Conservation (phyloP, 495 filamentous ascomycete genomes). For the Penicillium coffeae region DNA sequence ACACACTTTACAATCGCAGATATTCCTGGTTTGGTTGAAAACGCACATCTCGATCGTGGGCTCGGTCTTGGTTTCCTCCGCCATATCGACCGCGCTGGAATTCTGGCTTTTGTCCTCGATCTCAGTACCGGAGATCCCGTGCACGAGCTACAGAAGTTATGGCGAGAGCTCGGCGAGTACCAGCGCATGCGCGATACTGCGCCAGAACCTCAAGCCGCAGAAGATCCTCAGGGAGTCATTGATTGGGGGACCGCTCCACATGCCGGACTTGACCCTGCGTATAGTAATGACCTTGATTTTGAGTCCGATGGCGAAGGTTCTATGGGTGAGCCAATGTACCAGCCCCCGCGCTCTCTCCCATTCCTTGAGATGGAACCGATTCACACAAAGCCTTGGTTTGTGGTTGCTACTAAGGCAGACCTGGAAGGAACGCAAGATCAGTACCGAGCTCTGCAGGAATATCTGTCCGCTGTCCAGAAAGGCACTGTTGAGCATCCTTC, state of each 20-base stretch:
- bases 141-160: conserved; percentile 69
- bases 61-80: conserved; percentile 88
- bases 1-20: conserved; percentile 91
- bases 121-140: conserved; percentile 77
- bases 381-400: conserved; percentile 91
- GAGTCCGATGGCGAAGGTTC: conserved; percentile 11
- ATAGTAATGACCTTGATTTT: conserved; percentile 23
- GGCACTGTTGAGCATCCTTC: conserved; percentile 65
- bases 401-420: conserved; percentile 94
- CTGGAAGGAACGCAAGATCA: conserved; percentile 73
- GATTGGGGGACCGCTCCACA: conserved; percentile 28
- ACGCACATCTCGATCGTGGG: conserved; percentile 88
- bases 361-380: conserved; percentile 55
- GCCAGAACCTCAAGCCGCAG: conserved; percentile 39
- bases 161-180: conserved; percentile 86
- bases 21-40: conserved; percentile 87
- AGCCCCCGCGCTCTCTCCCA: conserved; percentile 23
- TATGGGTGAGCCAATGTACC: conserved; percentile 5
- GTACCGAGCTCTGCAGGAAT: conserved; percentile 63
- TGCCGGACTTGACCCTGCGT: no score
- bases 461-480: conserved; percentile 58
- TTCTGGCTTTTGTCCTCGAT: conserved; percentile 92
- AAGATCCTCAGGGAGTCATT: conserved; percentile 40
- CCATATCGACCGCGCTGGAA: conserved; percentile 88
- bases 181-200: conserved; percentile 65